Base-by-base conservation (phyloP, 768 basidiomycete species). In the Mycena chlorophos region DNA sequence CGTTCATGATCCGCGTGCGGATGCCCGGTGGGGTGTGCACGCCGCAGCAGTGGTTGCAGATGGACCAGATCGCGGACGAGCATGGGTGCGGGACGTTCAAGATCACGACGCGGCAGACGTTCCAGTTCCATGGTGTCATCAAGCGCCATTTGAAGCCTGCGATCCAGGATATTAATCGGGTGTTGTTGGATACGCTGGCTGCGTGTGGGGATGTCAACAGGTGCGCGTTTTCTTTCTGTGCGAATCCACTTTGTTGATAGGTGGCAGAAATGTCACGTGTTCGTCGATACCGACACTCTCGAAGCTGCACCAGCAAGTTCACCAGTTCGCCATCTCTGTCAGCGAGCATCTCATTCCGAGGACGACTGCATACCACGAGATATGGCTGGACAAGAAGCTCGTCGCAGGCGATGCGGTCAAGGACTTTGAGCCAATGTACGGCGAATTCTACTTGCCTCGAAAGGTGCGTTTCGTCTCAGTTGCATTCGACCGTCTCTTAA, bases 81-180 rank as follows among this genome's bases (percentile, higher is more conserved):
- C 92, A 94, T 70, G 97, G 94, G 5, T 89, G 85, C 57, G 86
- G 89, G 43, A 93, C 95, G 4, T 89, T 98, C 76, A 99, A 99
- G 79, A 87, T 99, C 62, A 99, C 97, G 45, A 99, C 97, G 29
- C 82, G 97, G 58, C 86, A 94, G 70, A 99, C 97, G 10, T 99
- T 98, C 88, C 97, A 99, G 74, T 98, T 97, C 81, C 97, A 99
- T 71, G 97, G 97, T 53, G 91, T 99, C 64, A 93, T 99, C 77
- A 99, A 99, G 79, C 82, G 82, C 60, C 94, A 99, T 69, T 73
- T 99, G 70, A 98, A 98, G 75, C 87, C 91, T 27, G 91, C 94
- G 17, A 98, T 99, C 60, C 95, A 97, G 75, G 92, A 86, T 52
- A 98, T 98, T 71, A 99, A 99, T 74, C 80, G 86, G 49, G 86